These are phyloP conservation scores for Apiotrichum brassicae DNA, from an alignment of 1,284 basidiomycete species.

Conservation along the genomic window DNA sequence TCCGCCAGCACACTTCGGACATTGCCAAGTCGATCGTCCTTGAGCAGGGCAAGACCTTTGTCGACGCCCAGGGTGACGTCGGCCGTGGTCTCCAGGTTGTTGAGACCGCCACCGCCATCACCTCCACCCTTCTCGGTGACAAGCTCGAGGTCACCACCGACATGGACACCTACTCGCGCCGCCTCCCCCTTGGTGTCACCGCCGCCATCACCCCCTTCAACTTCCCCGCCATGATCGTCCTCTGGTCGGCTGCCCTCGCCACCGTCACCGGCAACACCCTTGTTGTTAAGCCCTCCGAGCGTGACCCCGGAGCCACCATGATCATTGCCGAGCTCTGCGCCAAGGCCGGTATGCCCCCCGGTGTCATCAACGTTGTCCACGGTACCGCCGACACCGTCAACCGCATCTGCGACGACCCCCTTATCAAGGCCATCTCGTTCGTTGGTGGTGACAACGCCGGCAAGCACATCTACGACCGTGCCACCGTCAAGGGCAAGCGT, in stretches of 20 bases:
- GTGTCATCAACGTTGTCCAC: constrained; percentile 83
- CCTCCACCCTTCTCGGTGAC: constrained; percentile 77
- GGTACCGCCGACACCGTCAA: constrained; percentile 86
- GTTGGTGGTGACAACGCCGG: constrained; percentile 95
- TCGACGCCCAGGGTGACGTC: constrained; percentile 90
- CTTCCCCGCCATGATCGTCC: constrained; percentile 83
- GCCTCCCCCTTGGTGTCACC: constrained; percentile 59
- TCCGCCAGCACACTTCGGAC: constrained; percentile 62
- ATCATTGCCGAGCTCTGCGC: constrained; percentile 92
- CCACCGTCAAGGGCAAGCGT: constrained; percentile 62
- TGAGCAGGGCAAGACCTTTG: constrained; percentile 84
- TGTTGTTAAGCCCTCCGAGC: constrained; percentile 90
- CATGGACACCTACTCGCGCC: constrained; percentile 73
- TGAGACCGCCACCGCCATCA: constrained; percentile 77
- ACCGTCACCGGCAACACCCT: constrained; percentile 68
- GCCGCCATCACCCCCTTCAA: constrained; percentile 69
- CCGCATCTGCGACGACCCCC: constrained; percentile 83
- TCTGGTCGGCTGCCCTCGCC: constrained; percentile 81
- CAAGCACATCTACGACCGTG: constrained; percentile 82
- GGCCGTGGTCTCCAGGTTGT: constrained; percentile 84
- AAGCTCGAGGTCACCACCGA: constrained; percentile 92
- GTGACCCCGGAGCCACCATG: constrained; percentile 94
- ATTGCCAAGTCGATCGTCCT: constrained; percentile 60
- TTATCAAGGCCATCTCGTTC: constrained; percentile 91
- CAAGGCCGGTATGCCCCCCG: constrained; percentile 63